Conservation (phyloP, 495 filamentous ascomycete genomes). For the Aspergillus wentii region DNA sequence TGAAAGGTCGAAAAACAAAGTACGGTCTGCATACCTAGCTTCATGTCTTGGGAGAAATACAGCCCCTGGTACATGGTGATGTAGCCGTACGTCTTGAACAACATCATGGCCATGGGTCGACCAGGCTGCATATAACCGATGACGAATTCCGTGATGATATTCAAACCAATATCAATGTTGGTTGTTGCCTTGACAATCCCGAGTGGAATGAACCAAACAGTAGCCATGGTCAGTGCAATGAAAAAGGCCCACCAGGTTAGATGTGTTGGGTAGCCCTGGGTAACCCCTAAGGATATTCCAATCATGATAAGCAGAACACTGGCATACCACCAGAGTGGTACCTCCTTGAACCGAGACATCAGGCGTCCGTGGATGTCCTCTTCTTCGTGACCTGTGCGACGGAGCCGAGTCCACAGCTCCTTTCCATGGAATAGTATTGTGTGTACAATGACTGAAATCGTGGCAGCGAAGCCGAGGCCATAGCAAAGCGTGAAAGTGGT, state of each 20-base stretch:
- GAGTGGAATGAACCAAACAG: conserved; percentile 48
- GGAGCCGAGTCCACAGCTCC: conserved; percentile 48
- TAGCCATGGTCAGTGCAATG: conserved; percentile 42
- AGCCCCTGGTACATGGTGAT: conserved; percentile 54
- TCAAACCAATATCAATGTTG: conserved; percentile 50
- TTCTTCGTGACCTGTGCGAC: conserved; percentile 46
- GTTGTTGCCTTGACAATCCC: conserved; percentile 51
- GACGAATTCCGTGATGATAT: conserved; percentile 60
- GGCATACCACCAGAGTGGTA: conserved; percentile 62
- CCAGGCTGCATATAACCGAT: conserved; percentile 61
- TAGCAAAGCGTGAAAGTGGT: conserved; percentile 56
- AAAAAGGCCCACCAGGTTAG: conserved; percentile 52
- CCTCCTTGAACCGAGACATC: conserved; percentile 54
- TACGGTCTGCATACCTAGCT: conserved; percentile 27
- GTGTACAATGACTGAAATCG: conserved; percentile 52
- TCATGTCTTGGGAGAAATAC: conserved; percentile 47
- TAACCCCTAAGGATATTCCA: conserved; percentile 47
- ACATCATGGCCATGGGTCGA: conserved; percentile 58
- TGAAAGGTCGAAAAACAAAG: neutral
- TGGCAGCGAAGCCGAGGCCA: conserved; percentile 56
- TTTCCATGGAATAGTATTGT: conserved; percentile 50
- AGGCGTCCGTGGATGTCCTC: conserved; percentile 63
- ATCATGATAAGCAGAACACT: conserved; percentile 43
- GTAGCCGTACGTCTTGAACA: conserved; percentile 60
- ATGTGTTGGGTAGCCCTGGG: conserved; percentile 47